Evolutionary conservation across 2,329 filamentous ascomycete genomes (phyloP).

Genomic region (Thelonectria rubi): DNA sequence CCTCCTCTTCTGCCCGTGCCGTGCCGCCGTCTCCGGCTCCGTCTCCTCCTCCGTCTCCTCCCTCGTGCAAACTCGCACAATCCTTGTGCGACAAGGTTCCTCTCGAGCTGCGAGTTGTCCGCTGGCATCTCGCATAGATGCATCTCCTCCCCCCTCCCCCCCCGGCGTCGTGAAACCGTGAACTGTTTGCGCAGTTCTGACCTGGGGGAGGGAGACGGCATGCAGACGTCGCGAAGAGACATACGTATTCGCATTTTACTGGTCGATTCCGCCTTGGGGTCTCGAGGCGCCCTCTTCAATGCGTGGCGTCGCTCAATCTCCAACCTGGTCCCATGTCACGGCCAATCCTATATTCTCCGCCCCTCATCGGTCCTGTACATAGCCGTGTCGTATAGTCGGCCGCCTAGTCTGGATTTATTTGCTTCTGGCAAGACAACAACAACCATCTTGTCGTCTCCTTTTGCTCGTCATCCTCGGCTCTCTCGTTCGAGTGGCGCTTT

Average conservation of each 20-base stretch:
- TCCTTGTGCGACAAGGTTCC: constrained; percentile 4
- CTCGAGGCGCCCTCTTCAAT: constrained; percentile 1
- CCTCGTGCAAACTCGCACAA: constrained; percentile 6
- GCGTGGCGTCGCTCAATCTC: constrained; percentile 17
- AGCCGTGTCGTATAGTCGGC: constrained; percentile 13
- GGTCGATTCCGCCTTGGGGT: constrained; percentile 3
- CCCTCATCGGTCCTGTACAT: constrained; percentile 11
- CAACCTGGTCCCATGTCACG: constrained; percentile 17
- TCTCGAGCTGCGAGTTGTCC: constrained; percentile 9
- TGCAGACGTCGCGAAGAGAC: background rate
- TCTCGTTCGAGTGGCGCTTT: background rate
- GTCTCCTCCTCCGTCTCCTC: background rate
- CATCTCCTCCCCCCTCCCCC: background rate
- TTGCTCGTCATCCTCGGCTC: constrained; percentile 26
- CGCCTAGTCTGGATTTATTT: constrained; percentile 1
- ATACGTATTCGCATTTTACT: constrained; percentile 30
- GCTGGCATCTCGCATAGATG: constrained; percentile 22
- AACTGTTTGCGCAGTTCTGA: constrained; percentile 17
- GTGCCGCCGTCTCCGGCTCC: too few relatives aligned
- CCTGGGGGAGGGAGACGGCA: constrained; percentile 15
- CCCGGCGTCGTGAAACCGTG: constrained; percentile 21
- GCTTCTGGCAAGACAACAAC: constrained; percentile 10
- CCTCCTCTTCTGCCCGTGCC: background rate
- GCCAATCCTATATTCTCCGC: constrained; percentile 20
- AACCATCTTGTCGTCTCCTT: background rate